Conservation (phyloP, 768 basidiomycete species). For the Lyophyllum decastes region DNA sequence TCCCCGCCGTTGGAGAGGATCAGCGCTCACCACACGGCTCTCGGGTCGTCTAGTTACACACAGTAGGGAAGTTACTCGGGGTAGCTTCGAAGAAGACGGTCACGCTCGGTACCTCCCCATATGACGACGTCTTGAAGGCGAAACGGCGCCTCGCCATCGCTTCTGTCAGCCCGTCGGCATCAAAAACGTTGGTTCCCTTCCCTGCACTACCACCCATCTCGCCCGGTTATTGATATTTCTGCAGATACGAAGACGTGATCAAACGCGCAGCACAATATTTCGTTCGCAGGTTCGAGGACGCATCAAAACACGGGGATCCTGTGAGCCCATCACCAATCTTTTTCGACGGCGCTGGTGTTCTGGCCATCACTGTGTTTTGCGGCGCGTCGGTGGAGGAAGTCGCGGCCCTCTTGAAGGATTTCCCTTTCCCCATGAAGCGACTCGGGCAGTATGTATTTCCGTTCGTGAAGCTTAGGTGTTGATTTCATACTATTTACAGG, state of each 20-base stretch:
- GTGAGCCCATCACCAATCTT: conserved; percentile 15
- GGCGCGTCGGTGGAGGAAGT: conserved; percentile 14
- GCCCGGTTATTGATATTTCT: no score
- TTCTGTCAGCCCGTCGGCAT: conserved; percentile 13
- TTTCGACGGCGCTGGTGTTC: conserved; percentile 10
- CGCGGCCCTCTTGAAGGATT: conserved; percentile 9
- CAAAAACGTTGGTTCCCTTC: no score
- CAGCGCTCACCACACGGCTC: not conserved
- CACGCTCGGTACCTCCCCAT: conserved; percentile 17
- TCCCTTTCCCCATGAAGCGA: conserved; percentile 17
- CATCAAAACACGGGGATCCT: conserved; percentile 3
- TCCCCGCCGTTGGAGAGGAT: no score
- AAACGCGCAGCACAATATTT: conserved; percentile 16
- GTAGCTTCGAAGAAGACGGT: conserved; percentile 11
- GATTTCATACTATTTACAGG: not conserved
- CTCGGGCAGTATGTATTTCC: conserved; percentile 15
- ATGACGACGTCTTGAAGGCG: conserved; percentile 13
- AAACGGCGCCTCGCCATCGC: conserved; percentile 18
- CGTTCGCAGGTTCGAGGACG: conserved; percentile 8
- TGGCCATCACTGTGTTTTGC: conserved; percentile 11
- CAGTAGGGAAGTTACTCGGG: conserved; percentile 10
- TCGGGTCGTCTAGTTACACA: conserved; percentile 4
- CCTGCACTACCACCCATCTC: no score
- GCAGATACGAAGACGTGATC: conserved; percentile 13
- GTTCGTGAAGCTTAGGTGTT: no score